Conservation (phyloP, 768 basidiomycete species). For the Hypholoma fasciculare region DNA sequence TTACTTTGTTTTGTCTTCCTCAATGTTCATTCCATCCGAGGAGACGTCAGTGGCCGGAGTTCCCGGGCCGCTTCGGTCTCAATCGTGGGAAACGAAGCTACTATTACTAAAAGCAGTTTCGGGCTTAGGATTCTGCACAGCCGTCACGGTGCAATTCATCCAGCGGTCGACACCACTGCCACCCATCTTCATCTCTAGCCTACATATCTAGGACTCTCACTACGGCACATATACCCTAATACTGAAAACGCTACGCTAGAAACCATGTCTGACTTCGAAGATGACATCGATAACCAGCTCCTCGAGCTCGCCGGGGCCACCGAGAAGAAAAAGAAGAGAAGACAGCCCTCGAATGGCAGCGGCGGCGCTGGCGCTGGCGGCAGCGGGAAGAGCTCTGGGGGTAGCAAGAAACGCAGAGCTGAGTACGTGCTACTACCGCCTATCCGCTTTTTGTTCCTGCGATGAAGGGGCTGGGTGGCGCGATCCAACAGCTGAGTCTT, state of each 20-base stretch:
- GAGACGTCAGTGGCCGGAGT: neutral
- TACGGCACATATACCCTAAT: neutral
- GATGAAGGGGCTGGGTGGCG: conserved; percentile 8
- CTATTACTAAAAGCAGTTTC: neutral
- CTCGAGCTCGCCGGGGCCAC: conserved; percentile 75
- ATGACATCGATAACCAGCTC: conserved; percentile 68
- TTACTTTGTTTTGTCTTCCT: too few species aligned
- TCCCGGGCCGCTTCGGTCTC: neutral
- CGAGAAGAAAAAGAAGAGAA: conserved; percentile 66
- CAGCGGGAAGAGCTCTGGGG: conserved; percentile 4
- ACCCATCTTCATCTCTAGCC: neutral
- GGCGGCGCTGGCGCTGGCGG: conserved; percentile 14
- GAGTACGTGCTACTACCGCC: conserved; percentile 50
- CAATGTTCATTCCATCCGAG: too few species aligned
- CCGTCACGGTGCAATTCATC: neutral
- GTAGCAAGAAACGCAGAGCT: conserved; percentile 61
- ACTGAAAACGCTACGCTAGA: neutral
- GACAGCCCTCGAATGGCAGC: conserved; percentile 38
- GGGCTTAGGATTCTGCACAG: neutral
- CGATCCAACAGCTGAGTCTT: neutral
- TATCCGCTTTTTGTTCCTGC: conserved; percentile 10
- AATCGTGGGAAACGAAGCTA: neutral
- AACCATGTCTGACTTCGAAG: conserved; percentile 48
- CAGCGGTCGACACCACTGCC: neutral
- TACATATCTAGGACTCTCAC: too few species aligned